Evolutionary conservation across 768 basidiomycete species (phyloP), one percentile per base, ranked within the genome.

Genomic region (Pisolithus marmoratus): DNA sequence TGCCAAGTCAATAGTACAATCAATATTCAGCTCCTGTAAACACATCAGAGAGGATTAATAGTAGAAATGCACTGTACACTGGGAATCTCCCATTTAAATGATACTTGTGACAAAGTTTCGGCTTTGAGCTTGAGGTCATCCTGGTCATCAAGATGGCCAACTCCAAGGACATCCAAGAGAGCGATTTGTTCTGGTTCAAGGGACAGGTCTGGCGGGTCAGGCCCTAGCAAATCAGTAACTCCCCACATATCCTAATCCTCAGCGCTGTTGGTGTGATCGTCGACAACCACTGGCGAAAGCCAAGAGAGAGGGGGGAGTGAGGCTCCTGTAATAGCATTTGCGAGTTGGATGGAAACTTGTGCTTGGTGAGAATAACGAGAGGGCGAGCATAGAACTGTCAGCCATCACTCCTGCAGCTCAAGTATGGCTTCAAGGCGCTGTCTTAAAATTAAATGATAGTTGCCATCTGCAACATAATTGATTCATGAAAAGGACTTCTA

Each of bases 391-490:
- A 63, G 41, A 1, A 54, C 46, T 27, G 51, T 69, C 1, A 51
- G 20, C 68, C 63, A 68, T 36, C 36, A 46, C 1, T 41, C 26
- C 38, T 60, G 55, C 8, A 66, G 48, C 11, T 52, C 34, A 2
- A 52, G 58, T 17, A 59, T 49, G 22, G 61, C 52, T 19, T 54
- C 37, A 11, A 41, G 46, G 1, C 17, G 8, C 7, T 51, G 54
- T 42, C 46, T 34, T 6, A 58, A 36, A 6, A 38, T 17, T 6
- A 54, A 19, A 24, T 11, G 34, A 22, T 54, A 48, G 11, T 15
- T 31, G 19, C 42, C 45, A 50, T 53, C 45, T 55, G 42, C 29
- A 38, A 19, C 41, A 15, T 9, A 19, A 26, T 40, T 6, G 31
- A 19, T 27, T 15, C 29, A 29, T 29, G 29, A 44, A 27, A 47